These are phyloP conservation scores for Papiliotrema fonsecae DNA, from an alignment of 1,284 basidiomycete genomes.

Conservation along the genomic window DNA sequence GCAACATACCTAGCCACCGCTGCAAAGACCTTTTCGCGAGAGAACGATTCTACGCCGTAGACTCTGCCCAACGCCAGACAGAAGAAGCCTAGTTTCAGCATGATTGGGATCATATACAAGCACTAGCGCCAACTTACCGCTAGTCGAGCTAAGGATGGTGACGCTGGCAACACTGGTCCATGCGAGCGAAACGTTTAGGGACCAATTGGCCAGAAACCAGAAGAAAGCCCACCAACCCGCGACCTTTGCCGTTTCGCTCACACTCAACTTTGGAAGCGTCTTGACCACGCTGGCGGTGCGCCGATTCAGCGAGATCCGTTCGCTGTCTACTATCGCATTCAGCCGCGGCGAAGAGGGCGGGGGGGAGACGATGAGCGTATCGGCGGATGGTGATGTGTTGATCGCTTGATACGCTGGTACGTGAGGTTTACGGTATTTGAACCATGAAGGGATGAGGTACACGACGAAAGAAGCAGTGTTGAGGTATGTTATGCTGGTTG, in stretches of 20 bases:
- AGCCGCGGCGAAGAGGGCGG: not conserved
- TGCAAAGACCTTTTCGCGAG: constrained; percentile 69
- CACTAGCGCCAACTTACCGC: constrained; percentile 63
- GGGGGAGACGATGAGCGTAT: not conserved
- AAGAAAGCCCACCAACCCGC: constrained; percentile 73
- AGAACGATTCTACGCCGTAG: constrained; percentile 75
- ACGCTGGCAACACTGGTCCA: constrained; percentile 87
- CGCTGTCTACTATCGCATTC: not conserved
- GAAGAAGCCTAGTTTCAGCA: constrained; percentile 71
- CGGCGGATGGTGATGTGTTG: not conserved
- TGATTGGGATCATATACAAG: not conserved
- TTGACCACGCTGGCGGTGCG: not conserved
- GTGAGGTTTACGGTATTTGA: constrained; percentile 13
- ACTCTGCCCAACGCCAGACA: constrained; percentile 81
- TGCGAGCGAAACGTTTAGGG: constrained; percentile 70
- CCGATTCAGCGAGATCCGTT: too few species aligned
- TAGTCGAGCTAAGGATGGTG: constrained; percentile 81
- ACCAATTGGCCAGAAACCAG: constrained; percentile 91
- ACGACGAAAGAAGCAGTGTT: constrained; percentile 67
- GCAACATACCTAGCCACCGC: constrained; percentile 67
- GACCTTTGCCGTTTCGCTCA: constrained; percentile 66
- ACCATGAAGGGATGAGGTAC: constrained; percentile 69
- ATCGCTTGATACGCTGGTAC: constrained; percentile 1
- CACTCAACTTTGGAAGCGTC: constrained; percentile 52
- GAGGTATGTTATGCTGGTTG: constrained; percentile 46